A percentile compares a stretch with the other conserved stretches of the same genome.
Evolutionary conservation across 768 basidiomycete genomes (phyloP).

Genomic region (Suillus ampliporus): DNA sequence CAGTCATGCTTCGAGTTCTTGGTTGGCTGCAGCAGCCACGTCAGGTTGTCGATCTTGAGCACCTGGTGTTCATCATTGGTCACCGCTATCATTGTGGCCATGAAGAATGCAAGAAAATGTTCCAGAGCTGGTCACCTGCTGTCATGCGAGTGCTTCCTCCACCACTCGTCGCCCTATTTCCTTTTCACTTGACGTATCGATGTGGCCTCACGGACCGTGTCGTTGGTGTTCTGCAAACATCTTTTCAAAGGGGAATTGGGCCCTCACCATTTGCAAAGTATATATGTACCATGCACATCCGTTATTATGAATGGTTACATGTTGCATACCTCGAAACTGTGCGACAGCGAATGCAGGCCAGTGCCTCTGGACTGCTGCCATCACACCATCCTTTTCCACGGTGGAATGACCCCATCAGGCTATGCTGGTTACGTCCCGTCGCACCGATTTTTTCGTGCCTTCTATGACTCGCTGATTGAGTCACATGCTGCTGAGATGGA

Average conservation of each 20-base stretch:
- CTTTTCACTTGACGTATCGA: slow-evolving; percentile 24
- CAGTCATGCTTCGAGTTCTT: slow-evolving; percentile 6
- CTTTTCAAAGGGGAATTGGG: slow-evolving; percentile 30
- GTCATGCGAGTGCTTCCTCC: slow-evolving; percentile 28
- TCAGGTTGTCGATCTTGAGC: slow-evolving; percentile 24
- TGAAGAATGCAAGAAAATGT: slow-evolving; percentile 24
- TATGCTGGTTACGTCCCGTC: slow-evolving; percentile 31
- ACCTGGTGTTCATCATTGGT: slow-evolving; percentile 29
- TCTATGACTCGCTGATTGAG: slow-evolving; percentile 35
- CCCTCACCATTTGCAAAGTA: slow-evolving; percentile 31
- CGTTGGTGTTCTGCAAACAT: slow-evolving; percentile 22
- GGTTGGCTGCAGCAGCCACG: slow-evolving; percentile 3
- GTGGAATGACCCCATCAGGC: slow-evolving; percentile 15
- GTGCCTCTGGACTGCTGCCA: slow-evolving; percentile 7
- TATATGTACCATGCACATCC: slow-evolving; percentile 23
- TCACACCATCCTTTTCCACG: slow-evolving; percentile 5
- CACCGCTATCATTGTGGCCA: slow-evolving; percentile 27
- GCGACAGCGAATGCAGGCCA: background rate
- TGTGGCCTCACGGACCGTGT: slow-evolving; percentile 25
- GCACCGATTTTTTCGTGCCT: slow-evolving; percentile 22
- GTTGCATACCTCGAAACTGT: slow-evolving; percentile 11
- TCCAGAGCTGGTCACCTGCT: slow-evolving; percentile 32
- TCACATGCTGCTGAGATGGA: slow-evolving; percentile 22
- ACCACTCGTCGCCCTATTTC: slow-evolving; percentile 28
- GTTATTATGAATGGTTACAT: slow-evolving; percentile 24